phyloP scores from a whole-genome alignment of 257 asterid genomes.

The Nicotiana knightiana region DNA sequence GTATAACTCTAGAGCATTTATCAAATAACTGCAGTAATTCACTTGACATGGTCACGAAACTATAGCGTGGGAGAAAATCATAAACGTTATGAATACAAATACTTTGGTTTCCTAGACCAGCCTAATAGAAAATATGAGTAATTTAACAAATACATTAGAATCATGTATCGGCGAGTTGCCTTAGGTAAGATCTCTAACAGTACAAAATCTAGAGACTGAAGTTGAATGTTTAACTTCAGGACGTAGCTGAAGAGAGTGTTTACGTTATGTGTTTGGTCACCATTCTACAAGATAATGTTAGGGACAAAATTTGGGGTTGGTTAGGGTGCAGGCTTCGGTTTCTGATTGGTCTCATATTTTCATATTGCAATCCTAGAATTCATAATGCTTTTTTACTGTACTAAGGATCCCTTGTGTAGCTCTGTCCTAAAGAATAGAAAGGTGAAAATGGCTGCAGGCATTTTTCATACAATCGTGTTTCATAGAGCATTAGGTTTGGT shows the following conservation, averaged over 20 bases:
- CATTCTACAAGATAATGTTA: background rate
- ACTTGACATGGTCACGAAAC: background rate
- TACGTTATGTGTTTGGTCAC: background rate
- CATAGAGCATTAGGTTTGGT: conserved; percentile 92
- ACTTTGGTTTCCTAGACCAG: background rate
- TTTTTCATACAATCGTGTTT: conserved; percentile 79
- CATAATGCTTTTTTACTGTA: background rate
- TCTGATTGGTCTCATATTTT: background rate
- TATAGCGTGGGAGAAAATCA: background rate
- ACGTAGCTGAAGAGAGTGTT: background rate
- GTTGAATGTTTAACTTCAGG: background rate
- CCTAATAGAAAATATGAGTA: background rate
- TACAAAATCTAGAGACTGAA: background rate
- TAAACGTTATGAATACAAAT: background rate
- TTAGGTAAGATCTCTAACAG: background rate
- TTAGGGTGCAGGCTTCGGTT: background rate
- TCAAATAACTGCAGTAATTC: background rate
- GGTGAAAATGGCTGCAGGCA: conserved; percentile 56
- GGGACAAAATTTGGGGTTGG: background rate
- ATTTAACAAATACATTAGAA: background rate
- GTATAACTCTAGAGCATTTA: background rate
- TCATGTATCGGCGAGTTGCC: background rate
- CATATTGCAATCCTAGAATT: background rate
- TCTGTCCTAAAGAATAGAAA: conserved; percentile 2
- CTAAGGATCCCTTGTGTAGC: background rate